Percentiles rank a stretch among this genome's conserved stretches.
These are phyloP conservation scores for Peterozyma toletana DNA, from an alignment of 805 yeast species.

Conservation along the genomic window DNA sequence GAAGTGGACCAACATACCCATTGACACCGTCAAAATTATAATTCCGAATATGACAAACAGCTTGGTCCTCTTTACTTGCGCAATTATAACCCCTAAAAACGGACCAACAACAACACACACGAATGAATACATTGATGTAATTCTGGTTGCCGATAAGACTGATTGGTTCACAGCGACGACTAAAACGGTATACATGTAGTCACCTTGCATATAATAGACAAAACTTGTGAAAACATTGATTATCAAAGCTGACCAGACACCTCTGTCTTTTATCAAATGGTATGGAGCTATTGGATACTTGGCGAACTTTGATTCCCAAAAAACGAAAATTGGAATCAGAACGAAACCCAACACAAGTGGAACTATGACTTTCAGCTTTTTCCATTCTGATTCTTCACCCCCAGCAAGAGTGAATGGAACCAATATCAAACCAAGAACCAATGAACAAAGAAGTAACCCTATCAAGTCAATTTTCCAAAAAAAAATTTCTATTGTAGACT, in stretches of 20 bases:
- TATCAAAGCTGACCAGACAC: constrained; percentile 64
- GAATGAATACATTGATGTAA: constrained; percentile 54
- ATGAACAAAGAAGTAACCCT: constrained; percentile 51
- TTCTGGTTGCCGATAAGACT: constrained; percentile 58
- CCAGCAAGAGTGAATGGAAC: constrained; percentile 76
- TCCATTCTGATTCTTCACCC: constrained; percentile 50
- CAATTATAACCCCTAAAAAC: constrained; percentile 46
- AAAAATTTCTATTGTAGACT: constrained; percentile 26
- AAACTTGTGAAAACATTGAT: constrained; percentile 54
- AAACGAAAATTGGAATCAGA: constrained; percentile 46
- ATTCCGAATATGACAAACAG: constrained; percentile 55
- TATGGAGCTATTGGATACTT: constrained; percentile 59
- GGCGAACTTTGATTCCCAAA: constrained; percentile 54
- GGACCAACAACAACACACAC: constrained; percentile 58
- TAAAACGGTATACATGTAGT: constrained; percentile 60
- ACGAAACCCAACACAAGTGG: constrained; percentile 65
- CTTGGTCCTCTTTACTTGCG: constrained; percentile 44
- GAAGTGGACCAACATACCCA: constrained; percentile 53
- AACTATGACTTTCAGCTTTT: constrained; percentile 52
- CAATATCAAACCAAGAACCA: constrained; percentile 55
- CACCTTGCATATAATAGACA: constrained; percentile 63
- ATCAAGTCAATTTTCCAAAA: constrained; percentile 63
- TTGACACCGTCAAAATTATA: constrained; percentile 47
- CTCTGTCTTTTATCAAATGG: constrained; percentile 54
- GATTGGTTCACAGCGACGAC: constrained; percentile 57